Conservation (phyloP, 2,329 filamentous ascomycete species). For the Scorias spongiosa region DNA sequence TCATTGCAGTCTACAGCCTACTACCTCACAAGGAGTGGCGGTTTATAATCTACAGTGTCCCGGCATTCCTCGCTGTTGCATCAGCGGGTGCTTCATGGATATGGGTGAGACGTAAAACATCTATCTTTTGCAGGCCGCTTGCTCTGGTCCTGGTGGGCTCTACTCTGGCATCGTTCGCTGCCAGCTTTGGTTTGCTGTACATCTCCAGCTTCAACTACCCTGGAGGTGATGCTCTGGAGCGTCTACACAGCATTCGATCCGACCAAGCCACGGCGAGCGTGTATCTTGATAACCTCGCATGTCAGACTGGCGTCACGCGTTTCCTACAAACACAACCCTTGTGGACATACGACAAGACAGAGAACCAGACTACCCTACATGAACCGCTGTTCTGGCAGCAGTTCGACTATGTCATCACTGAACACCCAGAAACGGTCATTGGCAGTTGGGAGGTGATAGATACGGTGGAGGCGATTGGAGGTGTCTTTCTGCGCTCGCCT, state of each 20-base stretch:
- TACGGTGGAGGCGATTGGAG: slow-evolving; percentile 36
- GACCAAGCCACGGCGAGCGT: slow-evolving; percentile 19
- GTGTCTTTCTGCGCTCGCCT: slow-evolving; percentile 32
- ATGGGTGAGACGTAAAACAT: slow-evolving; percentile 44
- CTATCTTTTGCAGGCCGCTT: slow-evolving; percentile 37
- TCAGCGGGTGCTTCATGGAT: slow-evolving; percentile 59
- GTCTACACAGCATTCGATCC: slow-evolving; percentile 21
- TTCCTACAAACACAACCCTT: slow-evolving; percentile 34
- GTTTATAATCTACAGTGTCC: slow-evolving; percentile 82
- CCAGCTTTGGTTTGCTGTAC: slow-evolving; percentile 53
- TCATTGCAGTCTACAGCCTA: slow-evolving; percentile 65
- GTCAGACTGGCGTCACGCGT: slow-evolving; percentile 47
- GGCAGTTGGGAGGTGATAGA: slow-evolving; percentile 38
- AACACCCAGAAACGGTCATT: slow-evolving; percentile 33
- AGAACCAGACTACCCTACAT: slow-evolving; percentile 30
- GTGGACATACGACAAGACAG: slow-evolving; percentile 48
- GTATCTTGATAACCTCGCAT: slow-evolving; percentile 45
- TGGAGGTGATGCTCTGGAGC: slow-evolving; percentile 59
- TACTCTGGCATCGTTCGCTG: slow-evolving; percentile 42
- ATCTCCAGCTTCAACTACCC: slow-evolving; percentile 87
- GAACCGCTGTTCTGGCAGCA: slow-evolving; percentile 39
- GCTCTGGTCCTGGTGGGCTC: slow-evolving; percentile 44
- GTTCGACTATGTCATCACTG: slow-evolving; percentile 44
- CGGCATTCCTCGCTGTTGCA: slow-evolving; percentile 62
- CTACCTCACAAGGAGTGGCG: slow-evolving; percentile 94